These are phyloP conservation scores for Ogataea paradorogensis DNA, from an alignment of 805 yeast species.

Conservation along the genomic window DNA sequence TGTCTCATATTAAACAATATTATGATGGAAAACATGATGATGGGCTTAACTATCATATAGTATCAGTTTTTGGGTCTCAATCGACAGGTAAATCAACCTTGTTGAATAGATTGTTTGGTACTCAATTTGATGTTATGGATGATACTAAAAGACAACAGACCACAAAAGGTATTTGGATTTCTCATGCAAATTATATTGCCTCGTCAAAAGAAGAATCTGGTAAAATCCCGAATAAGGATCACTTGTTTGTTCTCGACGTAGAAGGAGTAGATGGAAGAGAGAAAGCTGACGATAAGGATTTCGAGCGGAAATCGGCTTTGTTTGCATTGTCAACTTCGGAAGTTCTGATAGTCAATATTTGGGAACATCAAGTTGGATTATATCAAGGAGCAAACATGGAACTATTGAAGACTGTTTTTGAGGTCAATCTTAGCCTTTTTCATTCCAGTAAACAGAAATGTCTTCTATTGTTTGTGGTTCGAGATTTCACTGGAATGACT, in stretches of 20 bases:
- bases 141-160: slow-evolving; percentile 85
- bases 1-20: slow-evolving; percentile 30
- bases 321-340: slow-evolving; percentile 93
- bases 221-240: slow-evolving; percentile 16
- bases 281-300: slow-evolving; percentile 97
- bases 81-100: slow-evolving; percentile 95
- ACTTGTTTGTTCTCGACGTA: slow-evolving; percentile 87
- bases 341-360: slow-evolving; percentile 83
- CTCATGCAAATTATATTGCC: slow-evolving; percentile 48
- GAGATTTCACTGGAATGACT: slow-evolving; percentile 89
- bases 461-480: slow-evolving; percentile 76
- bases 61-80: slow-evolving; percentile 96
- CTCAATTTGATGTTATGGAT: slow-evolving; percentile 91
- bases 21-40: slow-evolving; percentile 34
- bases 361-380: slow-evolving; percentile 97
- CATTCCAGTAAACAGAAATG: slow-evolving; percentile 59
- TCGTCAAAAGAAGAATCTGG: slow-evolving; percentile 15
- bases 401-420: slow-evolving; percentile 89
- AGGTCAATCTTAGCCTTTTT: slow-evolving; percentile 85
- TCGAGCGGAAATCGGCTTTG: slow-evolving; percentile 92
- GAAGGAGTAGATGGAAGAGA: slow-evolving; percentile 99
- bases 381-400: slow-evolving; percentile 99
- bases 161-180: slow-evolving; percentile 80
- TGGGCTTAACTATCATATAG: slow-evolving; percentile 80
- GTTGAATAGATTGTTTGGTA: slow-evolving; percentile 79